A percentile compares a stretch with the other conserved stretches of the same genome.
These are phyloP conservation scores for Saccharomycopsis selenospora DNA, from an alignment of 805 yeast genomes.

Conservation along the genomic window DNA sequence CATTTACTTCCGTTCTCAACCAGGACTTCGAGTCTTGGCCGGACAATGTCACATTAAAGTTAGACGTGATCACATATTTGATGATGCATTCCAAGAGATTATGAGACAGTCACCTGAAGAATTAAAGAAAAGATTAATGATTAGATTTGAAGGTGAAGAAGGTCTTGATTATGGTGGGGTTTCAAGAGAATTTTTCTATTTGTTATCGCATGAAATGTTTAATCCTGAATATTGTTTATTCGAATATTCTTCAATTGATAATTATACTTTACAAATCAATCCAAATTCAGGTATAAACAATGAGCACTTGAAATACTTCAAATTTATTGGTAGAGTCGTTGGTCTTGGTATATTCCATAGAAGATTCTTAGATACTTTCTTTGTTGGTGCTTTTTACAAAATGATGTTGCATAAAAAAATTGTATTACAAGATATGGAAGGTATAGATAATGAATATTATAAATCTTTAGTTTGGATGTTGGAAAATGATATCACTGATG, in stretches of 20 bases:
- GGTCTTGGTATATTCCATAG: slow-evolving; percentile 98
- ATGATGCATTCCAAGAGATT: slow-evolving; percentile 95
- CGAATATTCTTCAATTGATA: slow-evolving; percentile 96
- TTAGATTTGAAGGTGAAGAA: slow-evolving; percentile 98
- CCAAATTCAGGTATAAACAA: slow-evolving; percentile 97
- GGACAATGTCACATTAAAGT: slow-evolving; percentile 99
- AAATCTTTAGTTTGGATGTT: slow-evolving; percentile 93
- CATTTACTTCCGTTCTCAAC: slow-evolving; percentile 96
- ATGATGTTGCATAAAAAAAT: slow-evolving; percentile 96
- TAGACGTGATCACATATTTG: slow-evolving; percentile 91
- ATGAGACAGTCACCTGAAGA: slow-evolving; percentile 99
- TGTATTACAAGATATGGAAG: slow-evolving; percentile 92
- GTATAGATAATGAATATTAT: slow-evolving; percentile 84
- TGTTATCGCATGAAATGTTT: slow-evolving; percentile 96
- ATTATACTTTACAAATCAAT: slow-evolving; percentile 94
- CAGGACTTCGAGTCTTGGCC: slow-evolving; percentile 92
- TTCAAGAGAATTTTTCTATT: slow-evolving; percentile 93
- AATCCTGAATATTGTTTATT: slow-evolving; percentile 96
- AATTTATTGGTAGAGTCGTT: slow-evolving; percentile 96
- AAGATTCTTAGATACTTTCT: slow-evolving; percentile 95
- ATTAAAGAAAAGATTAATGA: slow-evolving; percentile 94
- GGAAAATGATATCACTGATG: slow-evolving; percentile 87
- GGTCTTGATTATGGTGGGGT: slow-evolving; percentile 99
- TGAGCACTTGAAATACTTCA: slow-evolving; percentile 95
- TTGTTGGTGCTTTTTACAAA: slow-evolving; percentile 95